phyloP scores from a whole-genome alignment of 2,329 filamentous ascomycete genomes.

The Lizonia empirigonia region DNA sequence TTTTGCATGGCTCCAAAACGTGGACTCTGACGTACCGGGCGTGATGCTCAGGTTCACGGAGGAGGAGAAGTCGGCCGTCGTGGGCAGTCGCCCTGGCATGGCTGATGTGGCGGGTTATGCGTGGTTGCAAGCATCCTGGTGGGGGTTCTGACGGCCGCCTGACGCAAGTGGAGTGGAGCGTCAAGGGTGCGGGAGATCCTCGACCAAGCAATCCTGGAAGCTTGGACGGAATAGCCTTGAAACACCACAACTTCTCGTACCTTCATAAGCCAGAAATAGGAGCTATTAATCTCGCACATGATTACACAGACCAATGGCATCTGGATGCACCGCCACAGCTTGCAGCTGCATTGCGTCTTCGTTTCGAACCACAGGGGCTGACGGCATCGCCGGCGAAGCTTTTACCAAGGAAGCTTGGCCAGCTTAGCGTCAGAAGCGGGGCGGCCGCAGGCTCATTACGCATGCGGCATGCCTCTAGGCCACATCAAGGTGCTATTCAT shows the following conservation, averaged over 20 bases:
- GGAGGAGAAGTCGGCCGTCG: slow-evolving; percentile 50
- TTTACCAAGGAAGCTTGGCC: slow-evolving; percentile 39
- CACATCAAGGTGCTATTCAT: slow-evolving; percentile 20
- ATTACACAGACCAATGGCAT: no score
- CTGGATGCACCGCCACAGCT: slow-evolving; percentile 1
- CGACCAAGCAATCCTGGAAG: slow-evolving; percentile 20
- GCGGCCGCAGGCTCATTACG: slow-evolving; percentile 26
- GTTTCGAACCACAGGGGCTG: background rate
- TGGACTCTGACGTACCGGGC: slow-evolving; percentile 48
- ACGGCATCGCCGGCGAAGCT: slow-evolving; percentile 26
- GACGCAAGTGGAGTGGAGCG: slow-evolving; percentile 18
- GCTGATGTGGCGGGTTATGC: slow-evolving; percentile 16
- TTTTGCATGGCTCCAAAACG: background rate
- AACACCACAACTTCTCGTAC: no score
- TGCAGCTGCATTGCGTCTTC: slow-evolving; percentile 1
- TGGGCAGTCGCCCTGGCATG: slow-evolving; percentile 54
- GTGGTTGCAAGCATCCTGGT: slow-evolving; percentile 22
- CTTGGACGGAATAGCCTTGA: background rate
- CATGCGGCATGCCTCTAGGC: slow-evolving; percentile 36
- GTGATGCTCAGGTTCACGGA: slow-evolving; percentile 51
- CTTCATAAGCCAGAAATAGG: no score
- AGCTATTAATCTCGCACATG: no score
- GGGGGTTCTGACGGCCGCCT: slow-evolving; percentile 4
- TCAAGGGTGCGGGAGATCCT: slow-evolving; percentile 24
- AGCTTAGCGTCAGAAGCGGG: background rate